Percentiles rank a stretch among this genome's conserved stretches.
Evolutionary conservation across 1,139 yeast genomes (phyloP).

Genomic region (Pichia sp.): DNA sequence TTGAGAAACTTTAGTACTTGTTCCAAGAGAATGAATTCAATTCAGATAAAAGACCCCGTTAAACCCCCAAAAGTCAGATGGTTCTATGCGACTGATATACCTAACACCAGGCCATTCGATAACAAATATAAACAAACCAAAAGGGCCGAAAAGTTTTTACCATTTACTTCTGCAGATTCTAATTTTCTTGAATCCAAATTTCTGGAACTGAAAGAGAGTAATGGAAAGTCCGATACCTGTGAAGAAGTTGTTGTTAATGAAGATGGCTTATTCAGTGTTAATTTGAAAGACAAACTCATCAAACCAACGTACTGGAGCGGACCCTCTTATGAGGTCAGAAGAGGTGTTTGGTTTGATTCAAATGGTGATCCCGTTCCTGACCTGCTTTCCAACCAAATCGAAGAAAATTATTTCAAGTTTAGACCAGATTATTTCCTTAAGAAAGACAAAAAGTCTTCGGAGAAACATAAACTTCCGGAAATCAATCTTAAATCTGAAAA

Average conservation of each 20-base stretch:
- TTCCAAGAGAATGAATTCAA: no score
- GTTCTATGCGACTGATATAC: constrained; percentile 81
- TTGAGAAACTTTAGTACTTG: no score
- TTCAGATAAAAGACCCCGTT: no score
- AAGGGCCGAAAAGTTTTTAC: constrained; percentile 55
- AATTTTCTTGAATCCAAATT: constrained; percentile 46
- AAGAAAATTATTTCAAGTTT: constrained; percentile 37
- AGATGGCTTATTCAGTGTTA: constrained; percentile 70
- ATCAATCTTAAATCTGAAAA: constrained; percentile 16
- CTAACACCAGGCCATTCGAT: constrained; percentile 58
- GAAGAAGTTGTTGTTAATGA: constrained; percentile 58
- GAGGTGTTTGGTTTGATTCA: constrained; percentile 79
- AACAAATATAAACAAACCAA: constrained; percentile 38
- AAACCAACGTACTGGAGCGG: constrained; percentile 86
- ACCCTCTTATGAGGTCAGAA: constrained; percentile 70
- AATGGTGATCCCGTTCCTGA: constrained; percentile 48
- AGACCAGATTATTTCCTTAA: constrained; percentile 19
- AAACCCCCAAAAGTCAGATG: constrained; percentile 29
- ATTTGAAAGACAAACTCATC: constrained; percentile 44
- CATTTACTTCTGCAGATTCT: constrained; percentile 62
- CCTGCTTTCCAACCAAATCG: constrained; percentile 49
- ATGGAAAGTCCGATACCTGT: background rate
- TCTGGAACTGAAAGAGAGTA: constrained; percentile 17
- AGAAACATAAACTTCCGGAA: constrained; percentile 8
- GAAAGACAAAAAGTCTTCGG: background rate